Evolutionary conservation across 2,329 filamentous ascomycete genomes (phyloP), one percentile per base, ranked within the genome.

Genomic region (Chrysosporium queenslandicum): DNA sequence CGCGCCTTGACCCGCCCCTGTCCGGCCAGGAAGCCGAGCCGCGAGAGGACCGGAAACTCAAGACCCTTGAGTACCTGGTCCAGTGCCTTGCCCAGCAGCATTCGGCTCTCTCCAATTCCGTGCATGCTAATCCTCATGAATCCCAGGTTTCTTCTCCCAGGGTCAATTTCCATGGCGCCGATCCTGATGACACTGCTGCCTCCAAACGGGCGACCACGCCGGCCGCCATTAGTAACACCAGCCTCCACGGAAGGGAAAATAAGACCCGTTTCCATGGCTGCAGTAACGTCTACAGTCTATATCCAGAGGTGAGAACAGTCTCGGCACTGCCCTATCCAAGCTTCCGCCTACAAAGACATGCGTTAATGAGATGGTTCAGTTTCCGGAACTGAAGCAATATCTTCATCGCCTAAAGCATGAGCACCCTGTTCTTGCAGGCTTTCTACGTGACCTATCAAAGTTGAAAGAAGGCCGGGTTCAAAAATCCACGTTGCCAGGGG

Each of bases 241-340:
- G 66, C 59, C 66, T 70, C 58, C 59, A 66, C 53, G 68, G 68
- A 3, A 61, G 63, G 37, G 68, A 70, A 50, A 70, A 66, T 1
- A 65, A 63, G 53, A 70, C 68, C n/a, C 66, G 69, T 1, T 71
- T 68, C 52, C 68, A 65, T 39, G 69, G 69, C 6, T 65, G 64
- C 2, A 69, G 69, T 7, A 69, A 70, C 27, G 62, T 67, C 52
- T 65, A 67, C 27, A 70, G 66, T 53, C 51, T 71, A 27, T 62
- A 70, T 25, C 60, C 67, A 4, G 66, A 71, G 63, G 69, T 71
- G 61, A 50, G 58, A 27, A 21, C 8, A 25, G 34, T 21, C 34
- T n/a, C 7, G 2, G 14, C 4, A 9, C 7, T 37, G n/a, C 34
- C n/a, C n/a, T 4, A 12, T 6, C 16, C 12, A 20, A n/a, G n/a